Evolutionary conservation across 108 stramenopile species (phyloP).

Genomic region (Skeletonema potamos): DNA sequence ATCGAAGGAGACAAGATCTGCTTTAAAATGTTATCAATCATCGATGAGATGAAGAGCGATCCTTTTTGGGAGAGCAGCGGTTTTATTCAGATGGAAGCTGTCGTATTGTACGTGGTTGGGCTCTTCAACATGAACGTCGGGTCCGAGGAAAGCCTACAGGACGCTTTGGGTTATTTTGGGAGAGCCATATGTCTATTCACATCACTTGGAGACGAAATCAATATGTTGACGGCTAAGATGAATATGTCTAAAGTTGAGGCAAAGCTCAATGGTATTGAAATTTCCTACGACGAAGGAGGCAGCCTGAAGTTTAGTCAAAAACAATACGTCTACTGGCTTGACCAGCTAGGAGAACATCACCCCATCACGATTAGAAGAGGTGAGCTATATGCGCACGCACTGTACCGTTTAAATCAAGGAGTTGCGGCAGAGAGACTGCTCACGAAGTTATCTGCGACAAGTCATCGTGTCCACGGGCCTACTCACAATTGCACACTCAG

Average conservation of each 20-base stretch:
- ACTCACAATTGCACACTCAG: neutral
- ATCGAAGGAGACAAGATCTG: neutral
- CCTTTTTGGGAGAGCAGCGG: neutral
- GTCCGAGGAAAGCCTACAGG: neutral
- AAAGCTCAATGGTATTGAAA: neutral
- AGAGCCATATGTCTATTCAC: neutral
- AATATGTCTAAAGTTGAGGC: neutral
- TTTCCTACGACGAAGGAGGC: neutral
- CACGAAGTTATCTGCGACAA: neutral
- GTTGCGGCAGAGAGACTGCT: conserved; percentile 5
- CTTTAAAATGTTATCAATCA: neutral
- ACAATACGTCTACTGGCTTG: neutral
- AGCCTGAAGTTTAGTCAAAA: neutral
- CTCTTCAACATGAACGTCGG: neutral
- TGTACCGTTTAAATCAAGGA: neutral
- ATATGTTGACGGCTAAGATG: neutral
- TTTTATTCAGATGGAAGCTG: neutral
- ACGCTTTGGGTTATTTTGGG: neutral
- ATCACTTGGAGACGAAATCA: neutral
- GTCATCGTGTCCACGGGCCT: neutral
- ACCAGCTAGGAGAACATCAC: neutral
- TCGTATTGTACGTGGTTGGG: neutral
- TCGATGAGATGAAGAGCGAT: neutral
- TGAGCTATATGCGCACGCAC: neutral
- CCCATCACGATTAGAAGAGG: neutral